Percentiles rank a stretch among this genome's conserved stretches.
phyloP scores from a whole-genome alignment of 1,284 basidiomycete species.

The Amylostereum areolatum region DNA sequence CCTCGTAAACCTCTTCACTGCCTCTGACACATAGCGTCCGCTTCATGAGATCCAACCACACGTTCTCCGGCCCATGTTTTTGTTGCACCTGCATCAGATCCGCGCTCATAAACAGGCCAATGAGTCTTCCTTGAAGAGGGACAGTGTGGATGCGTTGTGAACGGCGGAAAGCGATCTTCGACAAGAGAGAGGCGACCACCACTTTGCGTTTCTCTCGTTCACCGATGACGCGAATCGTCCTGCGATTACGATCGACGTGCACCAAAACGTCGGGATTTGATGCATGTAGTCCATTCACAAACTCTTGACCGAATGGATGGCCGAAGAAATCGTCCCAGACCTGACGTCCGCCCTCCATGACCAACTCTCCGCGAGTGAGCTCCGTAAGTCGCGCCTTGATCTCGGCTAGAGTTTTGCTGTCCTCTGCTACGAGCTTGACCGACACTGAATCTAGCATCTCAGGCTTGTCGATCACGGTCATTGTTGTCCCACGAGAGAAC shows the following conservation, averaged over 20 bases:
- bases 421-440: conserved; percentile 41
- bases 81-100: conserved; percentile 32
- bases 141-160: conserved; percentile 36
- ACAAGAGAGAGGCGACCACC: conserved; percentile 38
- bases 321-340: conserved; percentile 62
- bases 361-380: conserved; percentile 51
- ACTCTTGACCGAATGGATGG: conserved; percentile 32
- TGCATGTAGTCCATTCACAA: conserved; percentile 36
- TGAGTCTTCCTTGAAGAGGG: conserved; percentile 35
- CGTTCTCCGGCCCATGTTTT: conserved; percentile 35
- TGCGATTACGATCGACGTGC: conserved; percentile 31
- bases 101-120: conserved; percentile 38
- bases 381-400: conserved; percentile 55
- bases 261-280: conserved; percentile 35
- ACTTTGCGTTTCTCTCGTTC: conserved; percentile 28
- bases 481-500: conserved; percentile 14
- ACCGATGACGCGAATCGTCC: conserved; percentile 50
- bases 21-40: conserved; percentile 29
- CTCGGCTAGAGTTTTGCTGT: conserved; percentile 37
- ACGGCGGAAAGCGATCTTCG: conserved; percentile 36
- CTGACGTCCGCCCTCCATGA: conserved; percentile 40
- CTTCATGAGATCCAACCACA: conserved; percentile 24
- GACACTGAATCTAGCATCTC: conserved; percentile 16
- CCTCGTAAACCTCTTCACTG: conserved; percentile 28
- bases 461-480: conserved; percentile 14